Evolutionary conservation across 2,329 filamentous ascomycete species (phyloP).

Genomic region (Fusarium coicis): DNA sequence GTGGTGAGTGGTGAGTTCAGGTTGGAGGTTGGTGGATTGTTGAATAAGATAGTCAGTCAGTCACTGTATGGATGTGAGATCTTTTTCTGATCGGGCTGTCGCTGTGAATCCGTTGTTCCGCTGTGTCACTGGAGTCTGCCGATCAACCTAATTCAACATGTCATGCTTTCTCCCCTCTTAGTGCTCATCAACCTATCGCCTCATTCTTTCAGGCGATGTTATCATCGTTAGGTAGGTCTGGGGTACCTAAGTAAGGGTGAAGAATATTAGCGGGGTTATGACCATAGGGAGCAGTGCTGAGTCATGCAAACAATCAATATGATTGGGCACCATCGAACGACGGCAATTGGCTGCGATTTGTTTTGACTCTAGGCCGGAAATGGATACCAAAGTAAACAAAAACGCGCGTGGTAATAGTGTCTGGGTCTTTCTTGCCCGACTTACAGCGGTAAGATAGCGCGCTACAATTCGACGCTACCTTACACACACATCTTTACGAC

Average conservation of each 20-base stretch:
- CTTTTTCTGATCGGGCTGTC: slow-evolving; percentile 2
- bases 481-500: slow-evolving; percentile 16
- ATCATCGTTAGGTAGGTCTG: slow-evolving; percentile 30
- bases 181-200: slow-evolving; percentile 24
- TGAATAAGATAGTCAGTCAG: not conserved
- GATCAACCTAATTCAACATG: slow-evolving; percentile 33
- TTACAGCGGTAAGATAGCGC: slow-evolving; percentile 37
- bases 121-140: slow-evolving; percentile 13
- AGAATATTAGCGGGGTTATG: slow-evolving; percentile 34
- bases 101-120: slow-evolving; percentile 9
- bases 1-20: slow-evolving; percentile 4
- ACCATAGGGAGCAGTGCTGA: slow-evolving; percentile 15
- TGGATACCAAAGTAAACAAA: slow-evolving; percentile 57
- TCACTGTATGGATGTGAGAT: not conserved
- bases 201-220: slow-evolving; percentile 31
- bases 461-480: slow-evolving; percentile 31
- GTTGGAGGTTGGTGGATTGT: not conserved
- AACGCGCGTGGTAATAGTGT: slow-evolving; percentile 45
- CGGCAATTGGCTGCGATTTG: slow-evolving; percentile 33
- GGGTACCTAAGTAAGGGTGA: slow-evolving; percentile 8
- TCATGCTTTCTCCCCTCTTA: slow-evolving; percentile 36
- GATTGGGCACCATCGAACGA: slow-evolving; percentile 13
- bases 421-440: slow-evolving; percentile 21
- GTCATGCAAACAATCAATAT: not conserved
- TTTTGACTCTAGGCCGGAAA: slow-evolving; percentile 49